Conservation (phyloP, 495 filamentous ascomycete genomes). For the Lineolata rhizophorae region DNA sequence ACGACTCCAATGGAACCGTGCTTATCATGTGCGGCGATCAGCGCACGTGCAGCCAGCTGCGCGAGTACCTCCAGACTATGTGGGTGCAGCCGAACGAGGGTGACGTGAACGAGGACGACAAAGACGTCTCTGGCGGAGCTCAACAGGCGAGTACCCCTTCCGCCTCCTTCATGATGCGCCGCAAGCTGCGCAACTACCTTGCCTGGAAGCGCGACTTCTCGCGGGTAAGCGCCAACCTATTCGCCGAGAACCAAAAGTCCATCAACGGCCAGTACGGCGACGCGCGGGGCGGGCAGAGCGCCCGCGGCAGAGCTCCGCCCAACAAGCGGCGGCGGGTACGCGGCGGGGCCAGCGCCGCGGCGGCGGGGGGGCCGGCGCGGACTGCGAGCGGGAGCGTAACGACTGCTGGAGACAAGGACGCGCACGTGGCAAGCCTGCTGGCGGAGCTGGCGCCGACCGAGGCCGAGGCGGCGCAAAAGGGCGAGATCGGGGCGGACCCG, state of each 20-base stretch:
- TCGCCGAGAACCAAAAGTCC: constrained; percentile 59
- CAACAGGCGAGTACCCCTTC: too few species aligned
- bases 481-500: constrained; percentile 59
- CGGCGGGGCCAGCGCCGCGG: constrained; percentile 44
- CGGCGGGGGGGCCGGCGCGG: constrained; percentile 30
- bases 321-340: constrained; percentile 82
- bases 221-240: constrained; percentile 53
- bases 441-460: constrained; percentile 47
- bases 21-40: constrained; percentile 90
- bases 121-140: constrained; percentile 17
- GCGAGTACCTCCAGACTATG: constrained; percentile 84
- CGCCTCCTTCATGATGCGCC: constrained; percentile 69
- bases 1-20: constrained; percentile 77
- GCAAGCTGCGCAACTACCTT: constrained; percentile 70
- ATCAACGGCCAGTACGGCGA: constrained; percentile 39
- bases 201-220: constrained; percentile 82
- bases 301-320: constrained; percentile 43
- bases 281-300: constrained; percentile 22
- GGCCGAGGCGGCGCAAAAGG: constrained; percentile 37
- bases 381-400: constrained; percentile 45
- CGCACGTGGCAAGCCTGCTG: constrained; percentile 45
- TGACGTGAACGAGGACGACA: constrained; percentile 20
- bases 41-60: constrained; percentile 68
- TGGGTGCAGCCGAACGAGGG: constrained; percentile 24
- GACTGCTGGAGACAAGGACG: constrained; percentile 58